Evolutionary conservation across 1,284 basidiomycete genomes (phyloP), one percentile per base, ranked within the genome.

Genomic region (Mrakiaceae sp.): DNA sequence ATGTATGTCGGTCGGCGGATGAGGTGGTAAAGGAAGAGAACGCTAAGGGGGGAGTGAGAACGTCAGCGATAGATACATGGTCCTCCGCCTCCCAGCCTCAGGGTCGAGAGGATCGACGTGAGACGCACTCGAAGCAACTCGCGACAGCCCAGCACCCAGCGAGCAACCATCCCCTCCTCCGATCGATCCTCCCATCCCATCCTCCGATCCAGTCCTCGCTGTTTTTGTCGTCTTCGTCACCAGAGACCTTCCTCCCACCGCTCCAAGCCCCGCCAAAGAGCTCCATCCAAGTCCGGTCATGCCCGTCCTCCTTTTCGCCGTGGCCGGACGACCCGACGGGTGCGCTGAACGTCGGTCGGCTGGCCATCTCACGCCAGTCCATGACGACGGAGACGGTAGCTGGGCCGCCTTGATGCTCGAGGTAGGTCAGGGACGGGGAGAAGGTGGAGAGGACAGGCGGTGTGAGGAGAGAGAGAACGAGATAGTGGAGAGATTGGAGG

Each of bases 341-440:
- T 9, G 49, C 44, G 47, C 27, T 44, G 44, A 64, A 64, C 14
- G 90, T 91, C 3, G 87, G 84, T 64, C 83, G 78, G 7, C 90
- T 88, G 0, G 89, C 88, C 82, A 98, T 86, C 75, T 97, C 90
- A 58, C 91, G 82, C 95, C 95, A 98, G 77, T 98, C 94, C 84
- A 98, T 89, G 44, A 98, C 80, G 64, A 74, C 75, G 4, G 70
- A 70, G 4, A 76, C 73, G 0, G 75, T 75, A 12, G 70, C 68
- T 40, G 76, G 67, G 3, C 77, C 76, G 27, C 76, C 94, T 73
- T 92, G 90, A 73, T 93, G 91, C 27, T 81, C 79, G 11, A 98
- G 80, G 8, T 87, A 84, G 46, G 80, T 76, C 1, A 85, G 80
- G 57, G 90, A 84, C 11, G 44, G 7, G 0, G 92, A 88, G 72